A percentile compares a stretch with the other conserved stretches of the same genome.
These are phyloP conservation scores for Tubosaeta sp. DNA, from an alignment of 768 basidiomycete species.

Conservation along the genomic window DNA sequence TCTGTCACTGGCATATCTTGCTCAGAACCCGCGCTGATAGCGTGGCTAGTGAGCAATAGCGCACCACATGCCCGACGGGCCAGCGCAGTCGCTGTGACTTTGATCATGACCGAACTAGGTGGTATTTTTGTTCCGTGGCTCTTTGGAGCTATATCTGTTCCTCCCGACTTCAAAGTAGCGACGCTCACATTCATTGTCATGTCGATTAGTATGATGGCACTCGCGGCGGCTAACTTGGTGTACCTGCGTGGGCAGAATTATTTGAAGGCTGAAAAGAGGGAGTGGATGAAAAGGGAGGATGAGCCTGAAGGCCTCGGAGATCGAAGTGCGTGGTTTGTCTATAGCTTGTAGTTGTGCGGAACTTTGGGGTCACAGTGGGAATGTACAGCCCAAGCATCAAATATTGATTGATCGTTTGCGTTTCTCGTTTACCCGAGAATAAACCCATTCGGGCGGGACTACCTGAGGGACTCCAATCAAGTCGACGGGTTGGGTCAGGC, in stretches of 20 bases:
- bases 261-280: slow-evolving; percentile 39
- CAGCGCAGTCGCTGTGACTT: slow-evolving; percentile 52
- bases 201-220: slow-evolving; percentile 37
- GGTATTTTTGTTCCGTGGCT: slow-evolving; percentile 62
- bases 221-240: slow-evolving; percentile 34
- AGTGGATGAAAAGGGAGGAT: slow-evolving; percentile 27
- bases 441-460: too few species aligned
- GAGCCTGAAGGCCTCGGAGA: slow-evolving; percentile 47
- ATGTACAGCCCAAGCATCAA: too few species aligned
- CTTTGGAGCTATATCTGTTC: slow-evolving; percentile 44
- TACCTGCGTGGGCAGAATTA: slow-evolving; percentile 44
- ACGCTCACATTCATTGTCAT: slow-evolving; percentile 34
- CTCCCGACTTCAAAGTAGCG: slow-evolving; percentile 47
- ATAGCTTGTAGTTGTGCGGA: slow-evolving; percentile 32
- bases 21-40: slow-evolving; percentile 43
- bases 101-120: slow-evolving; percentile 51
- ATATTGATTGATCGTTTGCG: too few species aligned
- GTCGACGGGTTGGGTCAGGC: too few species aligned
- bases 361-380: too few species aligned
- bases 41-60: slow-evolving; percentile 61
- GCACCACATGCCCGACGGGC: slow-evolving; percentile 54
- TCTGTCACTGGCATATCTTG: slow-evolving; percentile 48
- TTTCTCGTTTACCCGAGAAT: too few species aligned
- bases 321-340: slow-evolving; percentile 54
- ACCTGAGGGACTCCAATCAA: too few species aligned